A percentile compares a stretch with the other conserved stretches of the same genome.
These are phyloP conservation scores for Candida sojae DNA, from an alignment of 1,139 yeast genomes.

Conservation along the genomic window DNA sequence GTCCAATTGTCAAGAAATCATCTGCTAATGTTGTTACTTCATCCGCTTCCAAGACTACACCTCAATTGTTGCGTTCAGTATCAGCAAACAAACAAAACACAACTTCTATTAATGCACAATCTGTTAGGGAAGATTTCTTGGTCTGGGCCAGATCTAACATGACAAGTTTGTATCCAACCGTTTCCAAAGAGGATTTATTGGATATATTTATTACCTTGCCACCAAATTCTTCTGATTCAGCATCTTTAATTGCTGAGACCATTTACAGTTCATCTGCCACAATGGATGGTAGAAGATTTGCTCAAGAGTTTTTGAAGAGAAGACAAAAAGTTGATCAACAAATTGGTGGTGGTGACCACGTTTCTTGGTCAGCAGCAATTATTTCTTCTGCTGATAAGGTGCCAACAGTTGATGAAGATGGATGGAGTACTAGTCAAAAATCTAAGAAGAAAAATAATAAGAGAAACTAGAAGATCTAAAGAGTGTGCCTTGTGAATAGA, in stretches of 20 bases:
- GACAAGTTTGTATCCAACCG: constrained; percentile 71
- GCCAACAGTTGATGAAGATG: constrained; percentile 63
- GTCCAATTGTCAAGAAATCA: constrained; percentile 23
- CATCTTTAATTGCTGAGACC: constrained; percentile 88
- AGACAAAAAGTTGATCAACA: constrained; percentile 69
- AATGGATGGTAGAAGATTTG: constrained; percentile 94
- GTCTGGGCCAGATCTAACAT: constrained; percentile 83
- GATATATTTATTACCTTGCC: constrained; percentile 84
- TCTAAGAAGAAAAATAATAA: constrained; percentile 53
- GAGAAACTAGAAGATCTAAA: background rate
- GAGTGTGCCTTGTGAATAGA: background rate
- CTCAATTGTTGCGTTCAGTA: constrained; percentile 49
- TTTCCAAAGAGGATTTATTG: constrained; percentile 72
- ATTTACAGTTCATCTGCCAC: constrained; percentile 87
- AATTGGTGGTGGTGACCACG: constrained; percentile 51
- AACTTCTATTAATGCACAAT: constrained; percentile 28
- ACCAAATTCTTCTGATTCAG: constrained; percentile 60
- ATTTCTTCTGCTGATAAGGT: constrained; percentile 47
- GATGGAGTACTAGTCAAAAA: constrained; percentile 61
- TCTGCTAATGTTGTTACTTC: constrained; percentile 16
- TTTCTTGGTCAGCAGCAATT: constrained; percentile 70
- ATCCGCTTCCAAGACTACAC: constrained; percentile 31
- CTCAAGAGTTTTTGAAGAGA: constrained; percentile 82
- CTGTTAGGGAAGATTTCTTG: constrained; percentile 65
- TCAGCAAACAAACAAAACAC: constrained; percentile 37